Evolutionary conservation across 768 basidiomycete genomes (phyloP).

Genomic region (Russula foetens): DNA sequence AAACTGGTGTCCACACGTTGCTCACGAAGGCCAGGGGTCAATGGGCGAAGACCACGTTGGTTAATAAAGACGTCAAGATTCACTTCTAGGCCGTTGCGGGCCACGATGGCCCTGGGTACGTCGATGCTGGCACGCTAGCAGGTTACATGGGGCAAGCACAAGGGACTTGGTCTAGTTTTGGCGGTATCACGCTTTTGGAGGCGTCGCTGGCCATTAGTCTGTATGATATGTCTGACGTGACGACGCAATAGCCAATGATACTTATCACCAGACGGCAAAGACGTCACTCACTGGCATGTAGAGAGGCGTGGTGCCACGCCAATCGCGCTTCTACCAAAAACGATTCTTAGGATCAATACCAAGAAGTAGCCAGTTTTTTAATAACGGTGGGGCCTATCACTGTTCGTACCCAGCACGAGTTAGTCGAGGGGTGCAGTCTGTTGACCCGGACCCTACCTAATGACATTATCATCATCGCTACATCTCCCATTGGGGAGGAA

Average conservation of each 20-base stretch:
- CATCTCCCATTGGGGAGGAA: neutral
- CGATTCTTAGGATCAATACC: neutral
- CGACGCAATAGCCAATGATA: neutral
- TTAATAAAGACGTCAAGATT: conserved; percentile 39
- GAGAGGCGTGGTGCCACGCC: too few relatives aligned
- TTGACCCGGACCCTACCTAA: neutral
- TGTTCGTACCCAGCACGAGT: neutral
- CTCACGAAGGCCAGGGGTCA: conserved; percentile 32
- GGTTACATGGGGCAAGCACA: conserved; percentile 30
- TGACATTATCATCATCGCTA: neutral
- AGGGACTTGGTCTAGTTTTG: conserved; percentile 30
- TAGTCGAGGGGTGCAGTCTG: neutral
- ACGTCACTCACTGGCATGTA: too few relatives aligned
- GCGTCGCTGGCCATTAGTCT: conserved; percentile 39
- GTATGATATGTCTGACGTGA: neutral
- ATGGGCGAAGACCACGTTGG: conserved; percentile 36
- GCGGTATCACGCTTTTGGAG: conserved; percentile 38
- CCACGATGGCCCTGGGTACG: conserved; percentile 34
- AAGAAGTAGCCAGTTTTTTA: too few relatives aligned
- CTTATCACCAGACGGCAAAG: too few relatives aligned
- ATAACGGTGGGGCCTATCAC: too few relatives aligned
- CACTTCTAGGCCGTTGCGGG: conserved; percentile 41
- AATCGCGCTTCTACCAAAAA: neutral
- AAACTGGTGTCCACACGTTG: neutral
- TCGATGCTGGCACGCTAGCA: conserved; percentile 27